These are phyloP conservation scores for Tetrapisispora iriomotensis DNA, from an alignment of 805 yeast species.

Conservation along the genomic window DNA sequence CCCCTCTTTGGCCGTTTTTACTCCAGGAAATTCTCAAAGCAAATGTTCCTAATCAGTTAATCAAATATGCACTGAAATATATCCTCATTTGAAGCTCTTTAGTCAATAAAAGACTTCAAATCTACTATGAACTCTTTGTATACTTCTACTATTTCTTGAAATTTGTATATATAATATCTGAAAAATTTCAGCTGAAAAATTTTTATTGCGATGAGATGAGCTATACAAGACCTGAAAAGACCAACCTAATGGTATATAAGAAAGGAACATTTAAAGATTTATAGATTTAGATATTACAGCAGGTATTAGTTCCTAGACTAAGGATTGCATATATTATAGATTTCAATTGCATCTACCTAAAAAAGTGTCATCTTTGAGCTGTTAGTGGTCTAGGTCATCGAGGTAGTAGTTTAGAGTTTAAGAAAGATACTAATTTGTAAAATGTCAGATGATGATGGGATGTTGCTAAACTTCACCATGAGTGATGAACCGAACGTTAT, in stretches of 20 bases:
- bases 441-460: conserved; percentile 29
- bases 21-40: too few species aligned
- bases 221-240: too few species aligned
- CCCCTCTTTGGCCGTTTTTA: not conserved
- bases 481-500: conserved; percentile 27
- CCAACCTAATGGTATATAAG: not conserved
- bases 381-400: not conserved
- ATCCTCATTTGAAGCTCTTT: too few species aligned
- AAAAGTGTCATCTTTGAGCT: too few species aligned
- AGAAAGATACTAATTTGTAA: too few species aligned
- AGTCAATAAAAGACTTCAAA: not conserved
- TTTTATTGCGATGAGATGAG: conserved; percentile 18
- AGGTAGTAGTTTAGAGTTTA: not conserved
- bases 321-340: too few species aligned
- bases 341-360: too few species aligned
- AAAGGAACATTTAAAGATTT: not conserved
- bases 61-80: too few species aligned
- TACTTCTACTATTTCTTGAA: not conserved
- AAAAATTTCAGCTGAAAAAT: conserved; percentile 7
- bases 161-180: not conserved
- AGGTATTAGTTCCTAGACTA: too few species aligned
- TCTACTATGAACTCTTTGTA: not conserved
- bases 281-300: too few species aligned
- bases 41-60: too few species aligned
- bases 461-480: conserved; percentile 64